A percentile compares a stretch with the other conserved stretches of the same genome.
Conservation (phyloP, 495 filamentous ascomycete species). For the Aspergillus saccharolyticus region DNA sequence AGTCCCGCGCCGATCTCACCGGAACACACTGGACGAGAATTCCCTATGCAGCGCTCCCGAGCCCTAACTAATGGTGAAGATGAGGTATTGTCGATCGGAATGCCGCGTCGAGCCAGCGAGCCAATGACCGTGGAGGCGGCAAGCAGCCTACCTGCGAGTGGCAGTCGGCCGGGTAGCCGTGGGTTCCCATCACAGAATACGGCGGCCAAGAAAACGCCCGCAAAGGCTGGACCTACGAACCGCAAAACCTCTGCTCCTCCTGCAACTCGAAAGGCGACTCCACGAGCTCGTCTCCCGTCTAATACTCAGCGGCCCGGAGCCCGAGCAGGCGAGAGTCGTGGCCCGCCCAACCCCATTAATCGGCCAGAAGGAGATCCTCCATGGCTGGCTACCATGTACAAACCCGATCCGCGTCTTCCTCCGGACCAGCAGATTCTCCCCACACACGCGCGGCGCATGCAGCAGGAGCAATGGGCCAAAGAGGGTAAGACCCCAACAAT, state of each 20-base stretch:
- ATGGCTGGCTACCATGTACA: conserved; percentile 92
- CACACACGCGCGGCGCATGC: conserved; percentile 83
- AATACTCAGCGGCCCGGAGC: conserved; percentile 56
- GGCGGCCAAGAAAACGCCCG: conserved; percentile 24
- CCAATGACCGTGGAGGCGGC: conserved; percentile 57
- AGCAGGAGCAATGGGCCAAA: conserved; percentile 92
- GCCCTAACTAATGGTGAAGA: conserved; percentile 52
- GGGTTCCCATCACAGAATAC: conserved; percentile 17
- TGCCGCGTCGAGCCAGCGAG: conserved; percentile 65
- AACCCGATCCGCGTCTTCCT: conserved; percentile 88
- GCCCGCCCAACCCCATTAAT: conserved; percentile 56
- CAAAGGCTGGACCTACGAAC: conserved; percentile 36
- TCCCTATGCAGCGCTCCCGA: conserved; percentile 59
- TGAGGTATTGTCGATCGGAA: conserved; percentile 54
- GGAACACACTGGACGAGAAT: conserved; percentile 62
- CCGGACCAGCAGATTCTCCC: conserved; percentile 94
- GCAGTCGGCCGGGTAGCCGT: conserved; percentile 42
- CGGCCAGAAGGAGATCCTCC: conserved; percentile 91
- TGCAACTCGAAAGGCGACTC: conserved; percentile 32
- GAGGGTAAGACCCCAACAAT: conserved; percentile 77
- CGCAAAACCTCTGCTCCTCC: conserved; percentile 42
- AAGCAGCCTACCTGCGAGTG: conserved; percentile 42
- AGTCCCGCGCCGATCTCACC: conserved; percentile 73
- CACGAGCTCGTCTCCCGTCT: conserved; percentile 35
- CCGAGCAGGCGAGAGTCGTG: conserved; percentile 53